Evolutionary conservation across 1,139 yeast species (phyloP), one percentile per base, ranked within the genome.

Genomic region (Pichia sp.): DNA sequence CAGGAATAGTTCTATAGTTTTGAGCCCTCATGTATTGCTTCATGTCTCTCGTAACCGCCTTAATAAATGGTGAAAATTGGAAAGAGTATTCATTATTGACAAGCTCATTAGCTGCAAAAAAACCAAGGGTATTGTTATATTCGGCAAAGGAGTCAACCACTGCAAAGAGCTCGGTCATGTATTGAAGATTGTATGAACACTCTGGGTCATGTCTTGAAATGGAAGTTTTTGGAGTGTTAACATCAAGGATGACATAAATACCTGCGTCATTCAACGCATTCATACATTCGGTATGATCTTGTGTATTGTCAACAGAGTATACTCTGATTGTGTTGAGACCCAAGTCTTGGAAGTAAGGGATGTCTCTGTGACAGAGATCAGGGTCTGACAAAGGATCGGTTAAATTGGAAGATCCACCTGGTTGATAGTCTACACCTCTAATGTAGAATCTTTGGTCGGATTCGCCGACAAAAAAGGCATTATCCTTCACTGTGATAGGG

Each of bases 311-410:
- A 40, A 81, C 69, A 27, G 86, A 77, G 58, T 81, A 81, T 19
- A 81, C 84, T 55, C 91, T 69, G 51, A 81, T 59, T 43, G 85
- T 74, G 63, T 81, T 80, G 50, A 78, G 62, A 22, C 81, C 74
- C 40, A 81, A 66, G 27, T 75, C 75, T 56, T 69, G 63, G 53
- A 79, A 72, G 56, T 74, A 68, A 42, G 60, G 75, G 43, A 72
- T 62, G 48, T 73, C 79, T 53, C 79, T 63, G 63, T 46, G 59
- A 56, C 77, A 69, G 18, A 56, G 49, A 10, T 49, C 53, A 4
- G 60, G 49, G 39, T 67, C 70, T 19, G 70, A 66, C 18, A 70
- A 53, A 11, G 75, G 74, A 50, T 70, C 76, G 6, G 63, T 51
- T 39, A 62, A 47, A 36, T 56, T 52, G 3, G 61, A 65, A 33